Conservation (phyloP, 345 rosid genomes). For the Durio zibethinus region DNA sequence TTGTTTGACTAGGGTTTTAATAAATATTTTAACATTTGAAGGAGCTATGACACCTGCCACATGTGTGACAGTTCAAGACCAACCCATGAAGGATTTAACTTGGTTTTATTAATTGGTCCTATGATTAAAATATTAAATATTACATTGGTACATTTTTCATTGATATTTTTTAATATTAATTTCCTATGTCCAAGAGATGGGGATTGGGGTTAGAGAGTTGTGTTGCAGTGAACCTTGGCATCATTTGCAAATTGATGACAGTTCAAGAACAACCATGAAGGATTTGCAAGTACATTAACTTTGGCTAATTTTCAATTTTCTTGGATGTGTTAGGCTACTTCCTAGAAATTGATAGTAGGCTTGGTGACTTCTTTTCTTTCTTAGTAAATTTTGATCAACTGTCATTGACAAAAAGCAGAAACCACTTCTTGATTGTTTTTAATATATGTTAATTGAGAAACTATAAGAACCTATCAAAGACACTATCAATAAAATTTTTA, state of each 20-base stretch:
- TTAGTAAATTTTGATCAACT: not conserved
- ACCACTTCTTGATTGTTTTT: not conserved
- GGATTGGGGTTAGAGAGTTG: not conserved
- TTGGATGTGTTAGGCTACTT: not conserved
- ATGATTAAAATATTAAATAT: not conserved
- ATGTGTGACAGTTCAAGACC: conserved; percentile 15
- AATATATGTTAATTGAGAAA: too few relatives aligned
- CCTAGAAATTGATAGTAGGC: not conserved
- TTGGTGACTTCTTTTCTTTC: not conserved
- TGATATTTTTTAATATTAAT: not conserved
- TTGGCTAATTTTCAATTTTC: not conserved
- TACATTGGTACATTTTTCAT: not conserved
- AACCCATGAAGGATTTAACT: not conserved
- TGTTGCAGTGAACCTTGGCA: conserved; percentile 29
- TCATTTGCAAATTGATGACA: conserved; percentile 22
- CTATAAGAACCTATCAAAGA: too few relatives aligned
- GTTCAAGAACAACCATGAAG: conserved; percentile 25
- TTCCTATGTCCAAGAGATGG: not conserved
- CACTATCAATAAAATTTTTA: too few relatives aligned
- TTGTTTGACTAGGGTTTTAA: conserved; percentile 23
- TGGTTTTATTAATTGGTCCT: not conserved
- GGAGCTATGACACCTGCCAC: not conserved
- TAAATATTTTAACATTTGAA: not conserved
- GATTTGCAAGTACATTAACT: not conserved
- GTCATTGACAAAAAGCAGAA: not conserved